phyloP scores from a whole-genome alignment of 2,329 filamentous ascomycete genomes.

The Aspergillus niger region DNA sequence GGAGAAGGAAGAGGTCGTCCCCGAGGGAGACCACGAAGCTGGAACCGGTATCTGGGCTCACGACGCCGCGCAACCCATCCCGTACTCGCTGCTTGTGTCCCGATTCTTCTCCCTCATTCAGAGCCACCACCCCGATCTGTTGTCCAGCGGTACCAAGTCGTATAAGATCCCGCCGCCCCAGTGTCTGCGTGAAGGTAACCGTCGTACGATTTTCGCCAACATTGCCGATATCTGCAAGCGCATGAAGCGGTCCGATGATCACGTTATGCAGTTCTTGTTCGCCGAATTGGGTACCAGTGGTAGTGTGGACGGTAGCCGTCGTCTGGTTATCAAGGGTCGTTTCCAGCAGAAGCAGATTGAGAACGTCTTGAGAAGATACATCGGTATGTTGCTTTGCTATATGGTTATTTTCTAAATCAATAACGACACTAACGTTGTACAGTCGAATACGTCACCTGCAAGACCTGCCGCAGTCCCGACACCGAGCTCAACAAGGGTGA shows the following conservation, averaged over 20 bases:
- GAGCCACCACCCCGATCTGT: slow-evolving; percentile 95
- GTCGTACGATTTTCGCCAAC: slow-evolving; percentile 99
- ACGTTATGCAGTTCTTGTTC: slow-evolving; percentile 95
- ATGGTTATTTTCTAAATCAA: neutral
- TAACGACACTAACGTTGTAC: slow-evolving; percentile 12
- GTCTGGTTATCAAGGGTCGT: slow-evolving; percentile 97
- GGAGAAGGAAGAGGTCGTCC: slow-evolving; percentile 58
- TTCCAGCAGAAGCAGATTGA: slow-evolving; percentile 99
- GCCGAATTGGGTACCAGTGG: slow-evolving; percentile 97
- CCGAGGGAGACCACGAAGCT: slow-evolving; percentile 75
- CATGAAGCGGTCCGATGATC: slow-evolving; percentile 98
- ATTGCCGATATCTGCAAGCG: slow-evolving; percentile 98
- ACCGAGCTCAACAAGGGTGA: slow-evolving; percentile 98
- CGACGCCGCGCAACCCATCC: slow-evolving; percentile 74
- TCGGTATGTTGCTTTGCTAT: slow-evolving; percentile 62
- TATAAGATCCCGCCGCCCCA: slow-evolving; percentile 99
- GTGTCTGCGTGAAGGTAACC: slow-evolving; percentile 99
- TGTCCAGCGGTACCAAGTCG: slow-evolving; percentile 83
- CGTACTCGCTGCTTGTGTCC: slow-evolving; percentile 79
- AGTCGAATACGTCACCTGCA: slow-evolving; percentile 98
- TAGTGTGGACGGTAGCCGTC: slow-evolving; percentile 87
- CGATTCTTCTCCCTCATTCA: slow-evolving; percentile 95
- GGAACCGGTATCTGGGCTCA: slow-evolving; percentile 91
- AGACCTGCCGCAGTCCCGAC: slow-evolving; percentile 92
- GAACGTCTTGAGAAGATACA: slow-evolving; percentile 93